Evolutionary conservation across 306 rosid species (phyloP).

Genomic region (Amphicarpaea edgeworthii): DNA sequence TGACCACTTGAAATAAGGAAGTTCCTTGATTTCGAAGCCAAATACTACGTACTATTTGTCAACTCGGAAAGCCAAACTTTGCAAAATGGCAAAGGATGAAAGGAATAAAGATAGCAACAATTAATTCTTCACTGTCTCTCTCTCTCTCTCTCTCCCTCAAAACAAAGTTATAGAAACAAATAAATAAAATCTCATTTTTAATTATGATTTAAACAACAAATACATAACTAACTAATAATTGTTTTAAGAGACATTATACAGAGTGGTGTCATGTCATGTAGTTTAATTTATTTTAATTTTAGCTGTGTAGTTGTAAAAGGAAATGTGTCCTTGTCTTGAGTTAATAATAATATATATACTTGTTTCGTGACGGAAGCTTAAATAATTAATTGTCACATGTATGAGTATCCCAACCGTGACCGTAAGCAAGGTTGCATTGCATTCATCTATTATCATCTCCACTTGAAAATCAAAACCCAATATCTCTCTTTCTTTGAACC

Average conservation of each 20-base stretch:
- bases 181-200: no score
- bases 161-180: constrained; percentile 1
- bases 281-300: neutral
- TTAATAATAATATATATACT: constrained; percentile 13
- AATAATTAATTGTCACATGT: constrained; percentile 5
- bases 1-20: constrained; percentile 48
- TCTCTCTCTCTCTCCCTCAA: neutral
- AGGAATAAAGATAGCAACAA: constrained; percentile 11
- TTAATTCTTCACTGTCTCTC: neutral
- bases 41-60: constrained; percentile 56
- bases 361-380: constrained; percentile 33
- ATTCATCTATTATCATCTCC: neutral
- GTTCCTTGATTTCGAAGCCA: constrained; percentile 65
- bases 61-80: constrained; percentile 44
- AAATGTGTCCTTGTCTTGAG: constrained; percentile 10
- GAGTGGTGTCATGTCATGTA: constrained; percentile 18
- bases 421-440: neutral
- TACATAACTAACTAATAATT: no score
- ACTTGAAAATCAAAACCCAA: neutral
- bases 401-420: neutral
- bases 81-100: constrained; percentile 37
- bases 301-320: constrained; percentile 4
- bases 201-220: no score
- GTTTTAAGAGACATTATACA: no score
- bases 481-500: neutral